Base-by-base conservation (phyloP, 106 monocot species). In the Ottelia alismoides region DNA sequence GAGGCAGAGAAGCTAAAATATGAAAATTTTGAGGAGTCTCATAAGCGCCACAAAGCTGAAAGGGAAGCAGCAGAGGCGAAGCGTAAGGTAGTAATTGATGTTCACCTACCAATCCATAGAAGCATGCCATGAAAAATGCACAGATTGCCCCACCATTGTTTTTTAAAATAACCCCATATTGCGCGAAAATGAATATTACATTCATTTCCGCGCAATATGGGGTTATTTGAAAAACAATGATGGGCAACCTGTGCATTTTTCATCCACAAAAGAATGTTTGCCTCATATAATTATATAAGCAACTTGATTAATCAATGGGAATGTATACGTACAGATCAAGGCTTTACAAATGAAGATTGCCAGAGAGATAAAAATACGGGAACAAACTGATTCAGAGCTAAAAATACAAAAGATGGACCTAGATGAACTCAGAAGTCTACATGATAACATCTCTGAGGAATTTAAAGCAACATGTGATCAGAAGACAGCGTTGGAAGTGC, bases 1-100 rank as follows among this genome's bases (percentile, higher is more conserved):
- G 74, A 74, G 52, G 51, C 65, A 45, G 61, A 74, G 26, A 66
- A 56, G 3, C n/a, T 51, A 6, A 66, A 40, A 47, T 19, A 43
- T 28, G 79, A 79, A 74, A 70, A 70, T 55, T 58, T 56, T 53
- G 64, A 74, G 30, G 79, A 79, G 45, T 49, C 50, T n/a, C 19
- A 35, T 14, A 61, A 40, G 40, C 70, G 64, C 23, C 47, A 26
- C 20, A 65, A 21, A 70, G 62, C 47, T 47, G 79, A 79, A 57
- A 66, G 25, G 27, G 62, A 70, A 35, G 32, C 53, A 23, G 49
- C 58, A 0, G 57, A 67, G 4, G 57, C 49, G 0, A 49, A 40
- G 12, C 45, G 57, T 1, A 67, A 30, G 51, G 67, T 67, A 51
- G 46, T 31, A 18, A 50, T 50, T 50, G 49, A 16, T 32, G 26